Percentiles rank a stretch among this genome's conserved stretches.
These are phyloP conservation scores for Komagataea norvegica DNA, from an alignment of 1,139 yeast species.

Conservation along the genomic window DNA sequence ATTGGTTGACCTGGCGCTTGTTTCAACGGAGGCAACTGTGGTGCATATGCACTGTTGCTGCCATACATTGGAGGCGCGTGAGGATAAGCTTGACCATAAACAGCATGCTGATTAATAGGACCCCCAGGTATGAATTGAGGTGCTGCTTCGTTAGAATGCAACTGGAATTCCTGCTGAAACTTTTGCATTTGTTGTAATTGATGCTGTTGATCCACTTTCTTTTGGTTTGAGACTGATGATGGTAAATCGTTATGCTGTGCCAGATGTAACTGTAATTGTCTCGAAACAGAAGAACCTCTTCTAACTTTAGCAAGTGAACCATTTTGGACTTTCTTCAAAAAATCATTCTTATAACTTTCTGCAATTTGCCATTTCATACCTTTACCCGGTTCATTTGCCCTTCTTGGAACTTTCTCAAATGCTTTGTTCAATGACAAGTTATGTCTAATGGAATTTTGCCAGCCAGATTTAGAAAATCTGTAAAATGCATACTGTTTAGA, in stretches of 20 bases:
- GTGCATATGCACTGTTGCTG: slow-evolving; percentile 8
- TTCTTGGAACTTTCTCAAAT: slow-evolving; percentile 90
- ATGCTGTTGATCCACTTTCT: slow-evolving; percentile 7
- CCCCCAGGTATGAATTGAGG: neutral
- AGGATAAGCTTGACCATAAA: slow-evolving; percentile 10
- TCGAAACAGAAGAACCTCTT: slow-evolving; percentile 73
- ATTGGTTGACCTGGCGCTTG: slow-evolving; percentile 7
- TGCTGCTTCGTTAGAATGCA: slow-evolving; percentile 7
- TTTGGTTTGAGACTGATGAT: slow-evolving; percentile 10
- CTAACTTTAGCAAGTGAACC: slow-evolving; percentile 72
- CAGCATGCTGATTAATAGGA: neutral
- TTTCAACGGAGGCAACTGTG: slow-evolving; percentile 21
- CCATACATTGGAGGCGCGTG: slow-evolving; percentile 3
- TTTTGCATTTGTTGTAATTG: slow-evolving; percentile 12
- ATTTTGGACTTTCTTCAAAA: slow-evolving; percentile 68
- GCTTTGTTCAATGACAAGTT: slow-evolving; percentile 79
- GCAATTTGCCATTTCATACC: slow-evolving; percentile 99
- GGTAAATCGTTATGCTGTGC: slow-evolving; percentile 69
- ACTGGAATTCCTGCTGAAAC: slow-evolving; percentile 10
- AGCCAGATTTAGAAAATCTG: slow-evolving; percentile 88
- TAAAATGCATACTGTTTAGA: slow-evolving; percentile 84
- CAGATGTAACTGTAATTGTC: slow-evolving; percentile 71
- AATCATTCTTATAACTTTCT: slow-evolving; percentile 78
- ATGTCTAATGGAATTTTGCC: slow-evolving; percentile 87
- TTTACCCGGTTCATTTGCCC: slow-evolving; percentile 95